Evolutionary conservation across 345 rosid genomes (phyloP).

Genomic region (Litchi chinensis): DNA sequence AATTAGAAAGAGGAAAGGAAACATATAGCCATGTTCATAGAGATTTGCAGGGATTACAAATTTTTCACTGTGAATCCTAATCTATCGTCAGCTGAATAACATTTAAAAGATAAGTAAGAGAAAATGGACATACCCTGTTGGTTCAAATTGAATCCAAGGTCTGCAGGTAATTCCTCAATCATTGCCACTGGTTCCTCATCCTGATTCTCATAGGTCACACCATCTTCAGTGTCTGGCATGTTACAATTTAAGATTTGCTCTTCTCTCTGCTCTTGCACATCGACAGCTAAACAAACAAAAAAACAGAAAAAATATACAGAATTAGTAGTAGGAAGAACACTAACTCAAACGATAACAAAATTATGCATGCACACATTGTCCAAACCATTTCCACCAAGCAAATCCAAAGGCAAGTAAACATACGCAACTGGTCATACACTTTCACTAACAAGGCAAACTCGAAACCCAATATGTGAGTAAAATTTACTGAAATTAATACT

Average conservation of each 20-base stretch:
- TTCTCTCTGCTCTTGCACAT: slow-evolving; percentile 40
- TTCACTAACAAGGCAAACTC: neutral
- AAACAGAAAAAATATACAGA: neutral
- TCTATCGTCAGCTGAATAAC: neutral
- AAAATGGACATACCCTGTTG: slow-evolving; percentile 33
- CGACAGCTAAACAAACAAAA: slow-evolving; percentile 30
- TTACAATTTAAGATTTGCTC: slow-evolving; percentile 58
- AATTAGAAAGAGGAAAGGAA: neutral
- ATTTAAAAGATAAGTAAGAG: neutral
- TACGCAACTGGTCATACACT: neutral
- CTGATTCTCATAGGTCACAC: slow-evolving; percentile 50
- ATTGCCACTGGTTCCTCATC: slow-evolving; percentile 63
- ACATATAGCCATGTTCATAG: neutral
- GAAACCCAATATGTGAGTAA: neutral
- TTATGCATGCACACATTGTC: neutral
- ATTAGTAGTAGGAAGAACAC: slow-evolving; percentile 11
- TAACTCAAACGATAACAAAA: neutral
- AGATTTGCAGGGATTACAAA: neutral
- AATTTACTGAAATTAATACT: neutral
- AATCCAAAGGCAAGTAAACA: neutral
- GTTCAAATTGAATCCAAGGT: slow-evolving; percentile 27
- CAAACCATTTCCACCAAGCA: neutral
- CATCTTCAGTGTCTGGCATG: slow-evolving; percentile 56
- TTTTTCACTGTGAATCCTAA: neutral
- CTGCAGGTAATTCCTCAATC: slow-evolving; percentile 57